Percentiles rank a stretch among this genome's conserved stretches.
phyloP scores from a whole-genome alignment of 345 rosid genomes.

The Eucalyptus pumila region DNA sequence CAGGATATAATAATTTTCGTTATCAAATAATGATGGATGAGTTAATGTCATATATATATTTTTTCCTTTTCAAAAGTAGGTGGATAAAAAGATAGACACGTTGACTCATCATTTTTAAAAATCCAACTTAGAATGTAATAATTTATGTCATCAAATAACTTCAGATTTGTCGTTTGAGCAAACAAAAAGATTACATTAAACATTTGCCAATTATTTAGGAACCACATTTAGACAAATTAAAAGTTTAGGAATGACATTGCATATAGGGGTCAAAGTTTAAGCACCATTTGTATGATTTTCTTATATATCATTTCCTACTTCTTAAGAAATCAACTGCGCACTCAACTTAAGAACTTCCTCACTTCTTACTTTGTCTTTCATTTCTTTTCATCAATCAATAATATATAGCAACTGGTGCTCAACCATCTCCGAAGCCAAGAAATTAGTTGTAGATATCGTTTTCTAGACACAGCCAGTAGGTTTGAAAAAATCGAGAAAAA shows the following conservation, averaged over 20 bases:
- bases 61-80: too few species aligned
- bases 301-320: neutral
- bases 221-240: neutral
- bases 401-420: neutral
- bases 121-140: too few species aligned
- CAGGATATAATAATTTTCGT: too few species aligned
- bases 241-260: neutral
- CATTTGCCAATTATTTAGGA: neutral
- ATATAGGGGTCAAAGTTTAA: neutral
- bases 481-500: neutral
- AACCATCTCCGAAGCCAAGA: neutral
- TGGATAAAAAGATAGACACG: too few species aligned
- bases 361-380: neutral
- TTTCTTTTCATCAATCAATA: neutral
- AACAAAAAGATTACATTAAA: neutral
- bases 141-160: too few species aligned
- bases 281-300: neutral
- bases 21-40: too few species aligned
- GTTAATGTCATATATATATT: too few species aligned
- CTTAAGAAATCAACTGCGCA: neutral
- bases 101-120: too few species aligned
- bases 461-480: neutral
- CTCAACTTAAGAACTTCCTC: neutral
- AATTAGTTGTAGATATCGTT: neutral
- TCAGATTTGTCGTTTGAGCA: neutral